Percentiles rank a stretch among this genome's conserved stretches.
phyloP scores from a whole-genome alignment of 495 filamentous ascomycete species.

The Trichoderma reesei region DNA sequence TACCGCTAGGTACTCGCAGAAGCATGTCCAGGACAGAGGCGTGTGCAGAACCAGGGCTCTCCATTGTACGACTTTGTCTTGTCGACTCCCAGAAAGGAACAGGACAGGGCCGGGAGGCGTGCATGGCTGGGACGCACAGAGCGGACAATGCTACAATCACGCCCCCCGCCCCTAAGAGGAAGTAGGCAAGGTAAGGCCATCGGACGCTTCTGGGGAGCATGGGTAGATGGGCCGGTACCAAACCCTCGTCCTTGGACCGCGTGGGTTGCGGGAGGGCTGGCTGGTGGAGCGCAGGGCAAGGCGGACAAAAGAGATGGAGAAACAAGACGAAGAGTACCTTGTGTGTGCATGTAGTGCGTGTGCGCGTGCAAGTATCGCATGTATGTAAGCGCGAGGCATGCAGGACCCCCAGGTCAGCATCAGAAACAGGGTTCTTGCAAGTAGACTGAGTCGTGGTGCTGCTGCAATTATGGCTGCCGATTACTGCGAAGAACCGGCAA shows the following conservation, averaged over 20 bases:
- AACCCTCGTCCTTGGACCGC: conserved; percentile 6
- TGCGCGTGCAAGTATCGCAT: too few species aligned
- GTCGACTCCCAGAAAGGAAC: neutral
- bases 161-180: neutral
- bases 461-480: too few species aligned
- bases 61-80: neutral
- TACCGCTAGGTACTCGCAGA: neutral
- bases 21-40: neutral
- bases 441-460: neutral
- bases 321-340: neutral
- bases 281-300: conserved; percentile 2
- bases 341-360: neutral
- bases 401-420: neutral
- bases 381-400: too few species aligned
- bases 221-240: neutral
- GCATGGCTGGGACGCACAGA: neutral
- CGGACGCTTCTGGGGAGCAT: conserved; percentile 4
- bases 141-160: neutral
- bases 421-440: neutral
- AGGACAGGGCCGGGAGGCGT: neutral
- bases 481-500: too few species aligned
- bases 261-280: conserved; percentile 8
- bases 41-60: conserved; percentile 1
- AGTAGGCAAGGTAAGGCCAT: neutral
- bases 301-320: neutral